Evolutionary conservation across 805 yeast genomes (phyloP), one percentile per base, ranked within the genome.

Genomic region (Candida pseudofarinosa): DNA sequence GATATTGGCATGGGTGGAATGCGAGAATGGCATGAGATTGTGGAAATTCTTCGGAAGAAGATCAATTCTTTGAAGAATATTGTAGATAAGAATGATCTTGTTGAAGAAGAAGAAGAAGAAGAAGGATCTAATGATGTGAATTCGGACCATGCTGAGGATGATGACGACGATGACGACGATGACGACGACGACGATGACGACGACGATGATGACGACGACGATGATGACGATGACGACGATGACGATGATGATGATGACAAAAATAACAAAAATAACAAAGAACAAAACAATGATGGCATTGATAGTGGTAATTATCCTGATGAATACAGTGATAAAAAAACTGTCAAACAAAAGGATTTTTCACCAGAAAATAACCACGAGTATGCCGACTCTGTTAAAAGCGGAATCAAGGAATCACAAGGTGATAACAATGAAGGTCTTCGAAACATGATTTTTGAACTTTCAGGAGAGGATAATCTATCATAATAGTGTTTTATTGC

Each of bases 1-100:
- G 76, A 71, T 48, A 71, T 71, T 37, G 76, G 76, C 1, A 70
- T 71, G 75, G 76, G 76, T 4, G 76, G 76, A 5, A 71, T 71
- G 76, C 54, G 75, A 40, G 76, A 71, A 54, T 71, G 76, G 76
- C 58, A 52, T 46, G 76, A 71, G 28, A 55, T 70, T 19, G 76
- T 71, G 18, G 75, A 71, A 44, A 68, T 66, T 14, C 51, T 71
- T 40, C 57, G 73, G 40, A 59, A 69, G 35, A 59, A 62, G 40
- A 63, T 69, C 37, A 53, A 47, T 35, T 43, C 50, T 3, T 48
- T 69, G 32, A 58, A 60, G 38, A 58, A 55, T 3, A 55, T 53
- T 49, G 23, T 43, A 43, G 30, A 15, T 14, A 16, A 37, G 39
- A 40, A 15, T 17, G 14, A 40, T 39, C 35, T 41, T 32, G 19